Evolutionary conservation across 1,139 yeast genomes (phyloP).

Genomic region (Candida gigantensis): DNA sequence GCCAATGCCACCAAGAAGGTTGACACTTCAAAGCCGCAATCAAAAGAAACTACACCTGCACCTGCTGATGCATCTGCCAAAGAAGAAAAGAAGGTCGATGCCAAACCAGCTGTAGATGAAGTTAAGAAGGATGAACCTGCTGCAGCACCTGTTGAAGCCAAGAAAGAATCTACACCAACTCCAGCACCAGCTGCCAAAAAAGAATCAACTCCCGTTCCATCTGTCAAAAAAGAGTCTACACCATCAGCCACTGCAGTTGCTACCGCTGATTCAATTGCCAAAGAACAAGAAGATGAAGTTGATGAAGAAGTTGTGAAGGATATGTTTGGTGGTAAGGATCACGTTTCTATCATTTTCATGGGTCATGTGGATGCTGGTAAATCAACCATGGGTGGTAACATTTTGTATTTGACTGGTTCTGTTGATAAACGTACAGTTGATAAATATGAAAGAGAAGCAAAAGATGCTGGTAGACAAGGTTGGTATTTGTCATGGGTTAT

Average conservation of each 20-base stretch:
- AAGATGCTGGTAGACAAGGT: constrained; percentile 99
- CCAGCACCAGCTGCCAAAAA: constrained; percentile 13
- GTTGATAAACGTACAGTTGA: constrained; percentile 99
- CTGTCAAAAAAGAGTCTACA: constrained; percentile 11
- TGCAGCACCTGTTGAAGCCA: constrained; percentile 11
- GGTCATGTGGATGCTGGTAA: constrained; percentile 99
- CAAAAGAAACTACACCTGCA: constrained; percentile 21
- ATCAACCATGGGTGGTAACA: constrained; percentile 98
- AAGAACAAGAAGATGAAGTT: constrained; percentile 81
- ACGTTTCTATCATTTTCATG: constrained; percentile 94
- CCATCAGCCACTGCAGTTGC: constrained; percentile 41
- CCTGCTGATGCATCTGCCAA: constrained; percentile 22
- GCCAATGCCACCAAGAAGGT: constrained; percentile 56
- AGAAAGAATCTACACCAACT: constrained; percentile 17
- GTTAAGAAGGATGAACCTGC: constrained; percentile 8
- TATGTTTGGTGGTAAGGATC: constrained; percentile 96
- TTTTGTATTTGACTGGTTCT: constrained; percentile 88
- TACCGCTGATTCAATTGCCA: constrained; percentile 34
- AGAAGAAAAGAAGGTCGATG: constrained; percentile 13
- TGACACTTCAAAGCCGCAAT: constrained; percentile 22
- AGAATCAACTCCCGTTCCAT: constrained; percentile 13
- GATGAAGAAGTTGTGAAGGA: constrained; percentile 89
- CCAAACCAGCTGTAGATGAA: too few relatives aligned
- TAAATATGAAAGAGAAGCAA: constrained; percentile 96
- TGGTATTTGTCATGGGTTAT: constrained; percentile 99